Evolutionary conservation across 2,329 filamentous ascomycete species (phyloP), one percentile per base, ranked within the genome.

Genomic region (Pezizomycotina sp.): DNA sequence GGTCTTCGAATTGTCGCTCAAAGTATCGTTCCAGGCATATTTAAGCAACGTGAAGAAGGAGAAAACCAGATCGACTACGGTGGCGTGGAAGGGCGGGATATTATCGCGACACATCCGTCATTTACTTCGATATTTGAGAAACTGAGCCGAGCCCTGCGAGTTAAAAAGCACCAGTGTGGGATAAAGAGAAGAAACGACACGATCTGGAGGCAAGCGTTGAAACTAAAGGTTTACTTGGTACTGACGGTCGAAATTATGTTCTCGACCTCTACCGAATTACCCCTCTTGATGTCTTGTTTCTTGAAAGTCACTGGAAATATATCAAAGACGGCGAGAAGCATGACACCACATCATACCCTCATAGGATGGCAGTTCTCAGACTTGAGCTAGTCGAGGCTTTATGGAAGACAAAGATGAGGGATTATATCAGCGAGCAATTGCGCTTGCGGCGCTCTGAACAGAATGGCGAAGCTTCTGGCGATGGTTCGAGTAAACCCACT

Each of bases 21-120:
- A 62, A 95, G 84, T 53, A 93, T 98, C 47, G 89, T 98, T 12
- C 89, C 89, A 4, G 91, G 89, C 42, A 98, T 98, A 53, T 98
- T 98, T 69, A 95, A 93, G 64, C 89, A 95, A 62, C 75, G 86
- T 22, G 89, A 95, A 53, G 82, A 84, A 19, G 89, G 84, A 34
- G 89, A 98, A 69, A 89, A 92, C 60, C 89, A 95, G 59, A 95
- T 98, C 50, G 89, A 98, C 57, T 98, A 98, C 54, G 89, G 89
- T 55, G 89, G 86, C 48, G 89, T 95, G 20, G 89, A 98, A 56
- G 89, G 91, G 48, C 92, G 92, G 60, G 89, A 98, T 48, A 71
- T 92, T 16, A 81, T 98, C 33, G 84, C 89, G 1, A 78, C 81
- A 8, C 82, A 95, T 53, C 76, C 91, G 54, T 73, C 75, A 13